Evolutionary conservation across 2,329 filamentous ascomycete genomes (phyloP).

Genomic region (Geosmithia flava): DNA sequence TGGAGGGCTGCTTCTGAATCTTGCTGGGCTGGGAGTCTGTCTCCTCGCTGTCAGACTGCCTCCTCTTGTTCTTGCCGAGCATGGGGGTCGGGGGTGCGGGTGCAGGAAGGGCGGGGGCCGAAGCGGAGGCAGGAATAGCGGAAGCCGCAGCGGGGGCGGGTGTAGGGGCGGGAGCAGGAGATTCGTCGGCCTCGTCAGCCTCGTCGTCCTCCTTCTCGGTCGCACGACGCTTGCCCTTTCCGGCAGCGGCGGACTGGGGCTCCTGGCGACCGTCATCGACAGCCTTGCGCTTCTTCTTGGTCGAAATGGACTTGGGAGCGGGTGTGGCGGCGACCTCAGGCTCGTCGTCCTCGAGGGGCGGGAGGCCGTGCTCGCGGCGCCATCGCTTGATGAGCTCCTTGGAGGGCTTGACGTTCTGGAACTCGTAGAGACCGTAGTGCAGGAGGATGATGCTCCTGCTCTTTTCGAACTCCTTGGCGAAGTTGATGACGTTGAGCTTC

Average conservation of each 20-base stretch:
- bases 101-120: slow-evolving; percentile 7
- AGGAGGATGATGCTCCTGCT: slow-evolving; percentile 48
- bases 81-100: slow-evolving; percentile 9
- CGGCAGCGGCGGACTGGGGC: slow-evolving; percentile 17
- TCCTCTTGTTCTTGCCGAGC: slow-evolving; percentile 39
- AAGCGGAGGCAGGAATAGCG: not conserved
- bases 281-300: slow-evolving; percentile 43
- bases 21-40: slow-evolving; percentile 37
- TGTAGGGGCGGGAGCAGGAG: slow-evolving; percentile 6
- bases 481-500: slow-evolving; percentile 50
- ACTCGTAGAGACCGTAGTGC: slow-evolving; percentile 49
- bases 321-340: slow-evolving; percentile 13
- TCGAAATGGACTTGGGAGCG: slow-evolving; percentile 6
- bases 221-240: slow-evolving; percentile 37
- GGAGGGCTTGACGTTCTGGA: slow-evolving; percentile 48
- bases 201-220: slow-evolving; percentile 23
- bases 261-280: slow-evolving; percentile 33
- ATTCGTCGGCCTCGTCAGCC: slow-evolving; percentile 18
- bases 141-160: slow-evolving; percentile 4
- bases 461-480: slow-evolving; percentile 53
- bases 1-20: slow-evolving; percentile 37
- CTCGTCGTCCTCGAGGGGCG: slow-evolving; percentile 30
- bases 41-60: slow-evolving; percentile 30
- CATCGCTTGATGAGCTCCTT: slow-evolving; percentile 45
- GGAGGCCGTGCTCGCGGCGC: slow-evolving; percentile 42